Evolutionary conservation across 805 yeast species (phyloP), one percentile per base, ranked within the genome.

Genomic region (Candida krabiensis): DNA sequence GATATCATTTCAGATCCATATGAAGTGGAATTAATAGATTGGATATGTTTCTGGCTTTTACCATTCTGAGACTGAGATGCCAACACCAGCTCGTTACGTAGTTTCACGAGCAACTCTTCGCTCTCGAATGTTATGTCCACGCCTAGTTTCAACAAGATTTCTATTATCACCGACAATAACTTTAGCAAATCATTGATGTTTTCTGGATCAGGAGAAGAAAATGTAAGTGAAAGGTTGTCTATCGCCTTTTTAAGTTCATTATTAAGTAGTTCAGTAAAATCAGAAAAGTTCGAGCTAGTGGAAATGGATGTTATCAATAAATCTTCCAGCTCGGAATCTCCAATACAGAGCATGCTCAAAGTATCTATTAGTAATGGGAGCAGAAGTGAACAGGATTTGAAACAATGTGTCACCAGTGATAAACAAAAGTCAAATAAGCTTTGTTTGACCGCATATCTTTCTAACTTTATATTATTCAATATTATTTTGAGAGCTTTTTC

Each of bases 401-500:
- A 49, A 38, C 71, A 69, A 13, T 52, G 45, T 3, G 53, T 40
- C 1, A 72, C 24, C 2, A 75, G 33, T 1, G 44, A 34, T 4
- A 57, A 29, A 22, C 63, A 56, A 7, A 74, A 56, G 2, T 44
- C 43, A 15, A 60, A 51, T 11, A 73, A 34, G 1, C 61, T 46
- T 14, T 48, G 41, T 33, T 59, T 55, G 4, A 71, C 71, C 35
- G 66, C 66, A 4, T 40, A 35, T 23, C 64, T 62, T 1, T 53
- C 50, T 5, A 52, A 28, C 9, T 41, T 32, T 13, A 39, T 46
- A 1, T 63, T 33, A 14, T 46, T 49, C 12, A 54, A 28, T 17
- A 73, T 57, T 2, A 64, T 48, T 17, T 62, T 56, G 5, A 81
- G 41, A 0, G 82, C 77, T 13, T 69, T 55, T 33, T 63, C 61